Evolutionary conservation across 2,329 filamentous ascomycete genomes (phyloP), one percentile per base, ranked within the genome.

Genomic region (Cladosporium cucumerinum): DNA sequence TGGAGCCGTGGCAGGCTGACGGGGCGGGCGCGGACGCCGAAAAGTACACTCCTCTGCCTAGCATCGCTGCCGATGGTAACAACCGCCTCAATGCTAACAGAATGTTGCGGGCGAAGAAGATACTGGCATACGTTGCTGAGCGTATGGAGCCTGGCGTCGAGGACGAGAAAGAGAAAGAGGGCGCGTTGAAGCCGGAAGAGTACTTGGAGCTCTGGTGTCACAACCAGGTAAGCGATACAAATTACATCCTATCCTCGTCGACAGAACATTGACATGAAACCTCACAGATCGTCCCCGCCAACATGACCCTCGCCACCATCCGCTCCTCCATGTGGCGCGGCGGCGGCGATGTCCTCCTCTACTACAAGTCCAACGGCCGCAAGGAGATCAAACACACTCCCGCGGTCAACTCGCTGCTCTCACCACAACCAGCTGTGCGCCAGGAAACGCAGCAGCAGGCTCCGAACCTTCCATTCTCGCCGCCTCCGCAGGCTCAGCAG

Each of bases 141-240:
- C 86, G 93, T 63, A 94, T 99, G 65, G 94, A 98, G 71, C 83
- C 83, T 3, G 77, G 84, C n/a, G 80, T 84, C 0, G 83, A 65
- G n/a, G 64, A 60, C 18, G 66, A 67, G 14, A 62, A 69, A 48
- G 57, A 63, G 16, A 62, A 67, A 48, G 64, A 49, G 4, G 85
- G 88, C 58, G 80, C 84, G 11, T 79, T 96, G 73, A 89, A 86
- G 72, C 91, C 94, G 1, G 94, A 98, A 75, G 92, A 98, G 74
- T 97, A 97, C 78, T 81, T 99, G 34, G 95, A 99, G 76, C 81
- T 99, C 58, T 96, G 96, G 76, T 98, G 95, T 78, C 93, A 97
- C 74, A 91, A 93, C 63, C 91, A 93, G 84, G 93, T 95, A 79
- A 74, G 87, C 80, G 49, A 57, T 30, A 36, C 28, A 18, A 16